Base-by-base conservation (phyloP, 345 rosid genomes). In the Raphanus raphanistrum region DNA sequence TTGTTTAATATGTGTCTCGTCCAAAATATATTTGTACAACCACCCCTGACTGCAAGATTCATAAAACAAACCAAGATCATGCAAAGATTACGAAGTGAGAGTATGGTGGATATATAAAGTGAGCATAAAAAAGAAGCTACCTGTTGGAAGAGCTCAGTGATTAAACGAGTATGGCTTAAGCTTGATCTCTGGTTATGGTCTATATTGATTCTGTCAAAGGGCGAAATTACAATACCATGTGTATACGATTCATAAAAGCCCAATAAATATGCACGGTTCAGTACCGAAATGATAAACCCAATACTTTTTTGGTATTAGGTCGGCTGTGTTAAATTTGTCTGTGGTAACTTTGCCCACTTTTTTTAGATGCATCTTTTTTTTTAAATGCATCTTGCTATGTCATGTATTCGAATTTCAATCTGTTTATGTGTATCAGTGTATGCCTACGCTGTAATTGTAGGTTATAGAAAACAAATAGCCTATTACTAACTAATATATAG, bases 131-230 rank as follows among this genome's bases (percentile, higher is more conserved):
- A 76, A 17, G 2, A 54, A 32, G 15, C 80, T 87, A 90, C 98
- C 98, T 91, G 98, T 82, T 93, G 97, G 80, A 93, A 93, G 77
- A 91, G 95, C 81, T 93, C 97, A 8, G 98, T 93, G 78, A 93
- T 91, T 68, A 91, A 82, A 81, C 91, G 97, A 1, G 97, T 91
- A 85, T 93, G 97, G 73, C 97, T 91, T 7, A 91, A 84, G 63
- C 85, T 82, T 38, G 41, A 36, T 9, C 41, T 36, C 41, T 36
- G 45, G 12, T 38, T 50, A 50, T n/a, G 25, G 36, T 26, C 12
- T 28, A 6, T 16, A 66, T 17, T 25, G 38, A 27, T 68, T 48
- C 27, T 6, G 41, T 48, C 54, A 1, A n/a, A 27, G 35, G 2
- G 27, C 38, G 52, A 60, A 57, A 13, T 43, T 26, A 41, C 5